Evolutionary conservation across 129 eudicot species (phyloP).

Genomic region (Scalesia atractyloides): DNA sequence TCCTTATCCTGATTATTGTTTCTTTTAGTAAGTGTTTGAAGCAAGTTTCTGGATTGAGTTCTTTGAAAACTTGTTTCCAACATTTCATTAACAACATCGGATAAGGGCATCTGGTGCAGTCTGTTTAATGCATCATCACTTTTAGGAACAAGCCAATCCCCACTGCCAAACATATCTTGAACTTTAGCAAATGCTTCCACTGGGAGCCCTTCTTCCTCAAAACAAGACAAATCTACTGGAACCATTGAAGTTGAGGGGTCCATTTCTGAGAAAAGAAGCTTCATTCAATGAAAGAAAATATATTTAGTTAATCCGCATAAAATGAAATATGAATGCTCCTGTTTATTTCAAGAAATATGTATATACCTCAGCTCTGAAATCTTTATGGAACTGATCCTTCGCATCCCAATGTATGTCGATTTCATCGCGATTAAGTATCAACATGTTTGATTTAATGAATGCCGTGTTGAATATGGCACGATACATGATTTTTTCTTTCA

Average conservation of each 20-base stretch:
- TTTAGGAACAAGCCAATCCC: conserved; percentile 83
- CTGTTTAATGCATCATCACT: conserved; percentile 61
- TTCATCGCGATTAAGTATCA: conserved; percentile 86
- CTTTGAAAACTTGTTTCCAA: conserved; percentile 38
- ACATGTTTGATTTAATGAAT: conserved; percentile 81
- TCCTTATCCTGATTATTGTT: conserved; percentile 27
- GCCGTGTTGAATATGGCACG: conserved; percentile 91
- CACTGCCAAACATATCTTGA: conserved; percentile 80
- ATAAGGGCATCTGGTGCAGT: conserved; percentile 48
- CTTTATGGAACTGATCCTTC: conserved; percentile 78
- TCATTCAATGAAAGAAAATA: conserved; percentile 34
- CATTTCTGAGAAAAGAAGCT: conserved; percentile 98
- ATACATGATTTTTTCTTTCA: conserved; percentile 74
- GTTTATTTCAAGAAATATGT: conserved; percentile 8
- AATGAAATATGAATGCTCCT: conserved; percentile 15
- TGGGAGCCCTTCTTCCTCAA: conserved; percentile 94
- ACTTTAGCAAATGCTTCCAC: conserved; percentile 94
- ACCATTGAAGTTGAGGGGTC: conserved; percentile 60
- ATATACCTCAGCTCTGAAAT: conserved; percentile 87
- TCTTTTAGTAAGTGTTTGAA: conserved; percentile 35
- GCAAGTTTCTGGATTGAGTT: conserved; percentile 27
- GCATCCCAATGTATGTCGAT: conserved; percentile 78
- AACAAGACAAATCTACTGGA: conserved; percentile 66
- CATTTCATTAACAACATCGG: conserved; percentile 48
- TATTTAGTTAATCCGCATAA: conserved; percentile 8